Evolutionary conservation across 1,284 basidiomycete species (phyloP), one percentile per base, ranked within the genome.

Genomic region (Ustilago vetiveriae): DNA sequence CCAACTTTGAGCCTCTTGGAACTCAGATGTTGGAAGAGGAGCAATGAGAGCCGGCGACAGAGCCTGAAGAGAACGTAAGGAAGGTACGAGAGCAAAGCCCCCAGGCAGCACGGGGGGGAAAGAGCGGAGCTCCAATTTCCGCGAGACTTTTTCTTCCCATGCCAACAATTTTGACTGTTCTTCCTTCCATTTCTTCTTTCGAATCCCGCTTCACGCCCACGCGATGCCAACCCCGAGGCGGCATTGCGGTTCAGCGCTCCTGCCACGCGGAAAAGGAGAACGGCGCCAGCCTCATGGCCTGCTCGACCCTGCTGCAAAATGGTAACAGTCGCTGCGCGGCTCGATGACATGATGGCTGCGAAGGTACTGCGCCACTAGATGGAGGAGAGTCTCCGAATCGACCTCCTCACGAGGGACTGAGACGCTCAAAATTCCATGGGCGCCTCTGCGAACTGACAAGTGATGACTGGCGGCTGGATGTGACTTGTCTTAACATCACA

Each of bases 221-320:
- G 55, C 55, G 47, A 39, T 37, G 48, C 38, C 30, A 36, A 46
- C 42, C n/a, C 55, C 55, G 47, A 51, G 55, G 32, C 26, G 29
- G 22, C 17, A 41, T 7, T 56, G 47, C 47, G 30, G 23, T 24
- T 30, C 46, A 35, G n/a, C 27, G 9, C 3, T 9, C 19, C 22
- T 49, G 46, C 54, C 54, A 56, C 35, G 46, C 54, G 46, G 37
- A 16, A 8, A 21, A 30, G 7, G 24, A 29, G 26, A 17, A 16
- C 23, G 46, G 36, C 33, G 40, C 23, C 7, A 26, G 6, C 22
- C n/a, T 22, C 17, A 48, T 30, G 21, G n/a, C 43, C n/a, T 24
- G 39, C 30, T 9, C 7, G 9, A 24, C 26, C 19, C 30, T 24
- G 23, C 38, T 39, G 44, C 44, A 38, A 42, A 4, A 14, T 4